Base-by-base conservation (phyloP, 2,329 filamentous ascomycete species). In the Saccharata proteae region DNA sequence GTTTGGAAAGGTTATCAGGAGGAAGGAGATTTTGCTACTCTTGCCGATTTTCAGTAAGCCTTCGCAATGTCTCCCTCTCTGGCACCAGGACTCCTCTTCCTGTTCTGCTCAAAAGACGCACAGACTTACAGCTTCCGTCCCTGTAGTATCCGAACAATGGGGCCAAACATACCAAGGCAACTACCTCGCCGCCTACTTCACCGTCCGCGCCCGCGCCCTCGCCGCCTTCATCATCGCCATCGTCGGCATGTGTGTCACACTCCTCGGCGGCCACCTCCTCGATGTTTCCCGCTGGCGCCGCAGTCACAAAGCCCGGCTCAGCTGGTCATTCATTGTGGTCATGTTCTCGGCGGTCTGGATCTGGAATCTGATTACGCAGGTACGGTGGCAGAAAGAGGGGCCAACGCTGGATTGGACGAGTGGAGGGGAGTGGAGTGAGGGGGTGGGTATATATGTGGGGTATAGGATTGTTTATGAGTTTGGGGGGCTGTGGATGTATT, bases 181-280 rank as follows among this genome's bases (percentile, higher is more conserved):
- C 12, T 70, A 69, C 40, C 52, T 69, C 11, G 62, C 65, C 7
- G 62, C 57, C 16, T 69, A 69, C 48, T 68, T 68, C 40, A 65
- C 62, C 3, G 65, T 69, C 3, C 57, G 65, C 2, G 49, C 64
- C 0, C 50, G 65, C 3, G 59, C 64, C 1, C 48, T 69, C 2
- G 59, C 58, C 1, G 57, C 62, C 0, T 40, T 69, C 24, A 55
- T 54, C 0, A 64, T 64, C 0, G 62, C 63, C 5, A 45, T 69
- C 15, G 60, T 53, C 1, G 64, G 63, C 0, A 57, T 60, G 0
- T 44, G 47, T 11, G 61, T 62, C 17, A 65, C 67, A 35, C 49
- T 65, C 9, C 56, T 65, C 29, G 66, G 60, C 61, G 63, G 64
- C 2, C 65, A 59, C 58, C 60, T 66, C 40, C 64, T 58, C 43